Evolutionary conservation across 2,329 filamentous ascomycete species (phyloP), one percentile per base, ranked within the genome.

Genomic region (Diaporthe ampelina): DNA sequence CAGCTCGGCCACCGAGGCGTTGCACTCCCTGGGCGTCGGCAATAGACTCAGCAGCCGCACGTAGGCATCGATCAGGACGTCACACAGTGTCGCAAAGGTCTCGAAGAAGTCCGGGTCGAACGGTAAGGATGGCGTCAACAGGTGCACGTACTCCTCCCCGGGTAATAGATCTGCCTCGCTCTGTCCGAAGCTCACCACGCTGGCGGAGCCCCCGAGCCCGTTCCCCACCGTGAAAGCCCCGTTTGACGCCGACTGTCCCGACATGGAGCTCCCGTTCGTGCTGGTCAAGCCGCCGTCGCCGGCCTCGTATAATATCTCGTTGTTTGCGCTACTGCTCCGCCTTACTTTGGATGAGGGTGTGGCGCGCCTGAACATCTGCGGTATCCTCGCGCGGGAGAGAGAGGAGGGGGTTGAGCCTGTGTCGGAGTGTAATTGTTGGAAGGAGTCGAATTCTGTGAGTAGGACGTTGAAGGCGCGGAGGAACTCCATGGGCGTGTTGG

Each of bases 81-180:
- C 97, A 85, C 97, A 98, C 9, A 99, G 88, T 17, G 97, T 98
- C 19, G 95, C 93, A 85, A 98, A 98, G 0, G 95, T 98, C 85
- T 97, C 95, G 83, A 96, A 97, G 80, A 98, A 99, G 83, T 99
- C 97, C 0, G 97, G 97, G 77, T 98, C 95, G 81, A 99, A 99
- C 0, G 97, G 97, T 63, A 99, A 85, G 21, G 92, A 93, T 0
- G 97, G 97, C n/a, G 96, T 98, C 26, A 98, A 88, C 1, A 99
- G 88, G 81, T 96, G 92, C 0, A 92, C 91, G 82, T 98, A 99
- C 79, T 97, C 94, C 80, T 97, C 95, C 50, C 95, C 95, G 0
- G 94, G 93, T 0, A 94, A 85, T 32, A 95, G 87, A 76, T 95
- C 94, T 10, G 87, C 89, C 79, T 88, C 91, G 76, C 88, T 90